These are phyloP conservation scores for Petunia secreta DNA, from an alignment of 257 asterid genomes.

Conservation along the genomic window DNA sequence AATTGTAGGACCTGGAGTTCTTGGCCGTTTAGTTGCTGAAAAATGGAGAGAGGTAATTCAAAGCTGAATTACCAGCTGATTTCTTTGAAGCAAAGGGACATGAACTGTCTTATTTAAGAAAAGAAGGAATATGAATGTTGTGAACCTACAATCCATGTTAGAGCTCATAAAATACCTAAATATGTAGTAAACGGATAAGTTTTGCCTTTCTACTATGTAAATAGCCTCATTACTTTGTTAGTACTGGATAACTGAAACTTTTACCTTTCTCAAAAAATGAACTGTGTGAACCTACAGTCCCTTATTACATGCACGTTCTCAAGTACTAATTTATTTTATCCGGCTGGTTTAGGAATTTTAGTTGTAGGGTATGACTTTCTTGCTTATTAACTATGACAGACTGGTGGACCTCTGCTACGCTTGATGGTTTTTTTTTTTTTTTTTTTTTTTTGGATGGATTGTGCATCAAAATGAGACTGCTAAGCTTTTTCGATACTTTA, in stretches of 20 bases:
- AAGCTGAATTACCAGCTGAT: background rate
- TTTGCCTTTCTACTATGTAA: no score
- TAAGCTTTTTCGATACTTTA: conserved; percentile 15
- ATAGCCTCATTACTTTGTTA: no score
- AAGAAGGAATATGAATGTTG: no score
- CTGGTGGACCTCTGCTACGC: background rate
- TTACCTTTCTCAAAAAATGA: no score
- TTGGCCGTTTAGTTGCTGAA: conserved; percentile 91
- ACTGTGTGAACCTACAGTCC: no score
- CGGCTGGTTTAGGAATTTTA: background rate
- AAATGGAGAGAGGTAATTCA: conserved; percentile 81
- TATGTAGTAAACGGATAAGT: no score
- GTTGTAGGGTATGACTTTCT: conserved; percentile 11
- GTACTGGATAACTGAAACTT: no score
- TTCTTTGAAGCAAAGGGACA: conserved; percentile 3
- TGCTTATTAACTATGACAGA: background rate
- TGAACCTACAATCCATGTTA: no score
- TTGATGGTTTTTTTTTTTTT: no score
- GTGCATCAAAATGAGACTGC: conserved; percentile 11
- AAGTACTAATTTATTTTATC: conserved; percentile 11
- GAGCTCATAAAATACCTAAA: no score
- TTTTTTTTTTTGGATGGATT: background rate
- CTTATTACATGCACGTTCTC: background rate
- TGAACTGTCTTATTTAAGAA: no score
- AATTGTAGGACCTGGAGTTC: conserved; percentile 97